These are phyloP conservation scores for Cordyceps pruinosa DNA, from an alignment of 2,329 filamentous ascomycete species.

Conservation along the genomic window DNA sequence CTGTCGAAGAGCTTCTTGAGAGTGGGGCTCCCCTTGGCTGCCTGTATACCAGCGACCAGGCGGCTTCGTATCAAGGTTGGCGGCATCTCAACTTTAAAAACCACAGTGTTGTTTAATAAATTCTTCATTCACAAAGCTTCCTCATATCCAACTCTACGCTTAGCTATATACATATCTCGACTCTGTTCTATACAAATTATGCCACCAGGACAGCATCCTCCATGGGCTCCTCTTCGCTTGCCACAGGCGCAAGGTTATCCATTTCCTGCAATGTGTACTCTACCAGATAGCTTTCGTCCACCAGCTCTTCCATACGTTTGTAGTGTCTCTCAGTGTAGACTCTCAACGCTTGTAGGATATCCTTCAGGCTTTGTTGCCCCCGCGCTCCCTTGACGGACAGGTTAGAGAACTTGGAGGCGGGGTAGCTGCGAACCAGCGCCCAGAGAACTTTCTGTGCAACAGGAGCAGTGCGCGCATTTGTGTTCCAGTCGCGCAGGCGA, in stretches of 20 bases:
- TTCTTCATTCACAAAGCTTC: not conserved
- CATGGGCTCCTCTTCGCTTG: constrained; percentile 27
- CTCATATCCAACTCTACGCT: too few species aligned
- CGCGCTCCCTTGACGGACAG: constrained; percentile 54
- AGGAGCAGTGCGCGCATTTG: constrained; percentile 78
- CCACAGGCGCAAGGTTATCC: constrained; percentile 59
- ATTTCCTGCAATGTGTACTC: constrained; percentile 92
- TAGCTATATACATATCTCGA: constrained; percentile 4
- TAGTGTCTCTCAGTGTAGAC: constrained; percentile 94
- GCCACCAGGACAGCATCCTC: constrained; percentile 38
- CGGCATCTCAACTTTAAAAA: not conserved
- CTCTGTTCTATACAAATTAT: constrained; percentile 16
- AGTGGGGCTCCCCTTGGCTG: not conserved
- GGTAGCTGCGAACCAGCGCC: constrained; percentile 73
- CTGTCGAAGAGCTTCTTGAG: not conserved
- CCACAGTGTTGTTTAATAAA: not conserved
- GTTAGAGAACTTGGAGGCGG: constrained; percentile 67
- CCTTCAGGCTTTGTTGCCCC: constrained; percentile 63
- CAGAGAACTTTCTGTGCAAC: constrained; percentile 82
- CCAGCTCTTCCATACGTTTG: constrained; percentile 77
- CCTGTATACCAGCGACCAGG: not conserved
- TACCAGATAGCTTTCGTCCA: constrained; percentile 89
- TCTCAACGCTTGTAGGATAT: constrained; percentile 78
- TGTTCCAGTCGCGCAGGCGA: constrained; percentile 91
- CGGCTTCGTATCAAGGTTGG: too few species aligned